These are phyloP conservation scores for Pseudocohnilembus persalinus DNA, from an alignment of 169 alveolate genomes.

Conservation along the genomic window DNA sequence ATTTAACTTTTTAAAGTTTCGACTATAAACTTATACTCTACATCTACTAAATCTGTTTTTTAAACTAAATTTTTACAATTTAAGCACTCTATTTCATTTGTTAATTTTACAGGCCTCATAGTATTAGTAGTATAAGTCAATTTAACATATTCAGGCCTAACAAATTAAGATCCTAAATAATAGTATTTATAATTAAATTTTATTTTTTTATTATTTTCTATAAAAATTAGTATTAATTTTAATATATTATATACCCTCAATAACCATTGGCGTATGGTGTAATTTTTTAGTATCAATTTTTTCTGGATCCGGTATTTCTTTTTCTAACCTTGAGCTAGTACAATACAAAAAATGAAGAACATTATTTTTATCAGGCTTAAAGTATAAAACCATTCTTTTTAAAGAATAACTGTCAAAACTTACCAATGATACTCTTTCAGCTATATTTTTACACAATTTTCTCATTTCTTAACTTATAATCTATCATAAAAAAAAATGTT, in stretches of 20 bases:
- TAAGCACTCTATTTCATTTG: slow-evolving; percentile 34
- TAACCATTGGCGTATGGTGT: background rate
- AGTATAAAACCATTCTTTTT: slow-evolving; percentile 34
- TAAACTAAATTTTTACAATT: slow-evolving; percentile 29
- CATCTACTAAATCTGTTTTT: slow-evolving; percentile 37
- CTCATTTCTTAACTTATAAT: slow-evolving; percentile 43
- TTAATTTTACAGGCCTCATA: slow-evolving; percentile 40
- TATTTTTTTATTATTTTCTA: background rate
- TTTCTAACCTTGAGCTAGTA: slow-evolving; percentile 21
- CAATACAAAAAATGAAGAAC: slow-evolving; percentile 35
- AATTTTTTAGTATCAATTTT: slow-evolving; percentile 29
- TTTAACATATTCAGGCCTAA: slow-evolving; percentile 33
- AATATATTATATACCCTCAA: background rate
- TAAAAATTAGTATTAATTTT: too few relatives aligned
- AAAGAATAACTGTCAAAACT: slow-evolving; percentile 24
- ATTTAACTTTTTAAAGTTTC: slow-evolving; percentile 27
- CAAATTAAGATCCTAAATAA: slow-evolving; percentile 24
- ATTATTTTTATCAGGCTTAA: slow-evolving; percentile 43
- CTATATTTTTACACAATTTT: slow-evolving; percentile 43
- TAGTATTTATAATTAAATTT: too few relatives aligned
- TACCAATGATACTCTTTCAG: slow-evolving; percentile 23
- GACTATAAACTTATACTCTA: slow-evolving; percentile 36
- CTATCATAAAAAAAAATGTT: too few relatives aligned
- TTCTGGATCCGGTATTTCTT: slow-evolving; percentile 21
- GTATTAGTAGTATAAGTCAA: slow-evolving; percentile 37